Conservation (phyloP, 495 filamentous ascomycete species). For the Aspergillus avenaceus region DNA sequence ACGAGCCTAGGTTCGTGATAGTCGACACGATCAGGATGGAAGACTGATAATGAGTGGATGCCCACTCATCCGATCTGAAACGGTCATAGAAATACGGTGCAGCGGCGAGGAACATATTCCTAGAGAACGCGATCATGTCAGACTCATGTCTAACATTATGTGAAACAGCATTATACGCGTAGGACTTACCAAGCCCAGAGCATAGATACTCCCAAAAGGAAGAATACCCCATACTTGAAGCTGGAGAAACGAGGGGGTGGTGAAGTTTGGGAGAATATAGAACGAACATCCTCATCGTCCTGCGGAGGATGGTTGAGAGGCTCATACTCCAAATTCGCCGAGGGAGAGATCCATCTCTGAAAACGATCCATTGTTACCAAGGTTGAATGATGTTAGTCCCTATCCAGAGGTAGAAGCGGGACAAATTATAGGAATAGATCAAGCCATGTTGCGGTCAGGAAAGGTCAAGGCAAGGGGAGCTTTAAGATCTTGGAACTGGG, state of each 20-base stretch:
- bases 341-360: slow-evolving; percentile 43
- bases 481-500: background rate
- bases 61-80: slow-evolving; percentile 65
- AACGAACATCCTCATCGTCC: slow-evolving; percentile 20
- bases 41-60: slow-evolving; percentile 77
- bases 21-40: slow-evolving; percentile 84
- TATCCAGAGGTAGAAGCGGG: background rate
- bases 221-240: slow-evolving; percentile 80
- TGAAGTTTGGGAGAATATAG: background rate
- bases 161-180: background rate
- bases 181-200: slow-evolving; percentile 86
- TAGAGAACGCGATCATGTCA: slow-evolving; percentile 25
- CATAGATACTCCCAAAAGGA: slow-evolving; percentile 87
- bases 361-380: slow-evolving; percentile 41
- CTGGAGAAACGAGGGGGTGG: slow-evolving; percentile 56
- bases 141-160: background rate
- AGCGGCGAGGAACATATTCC: slow-evolving; percentile 98
- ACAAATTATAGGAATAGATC: background rate
- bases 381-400: background rate
- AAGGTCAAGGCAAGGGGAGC: background rate
- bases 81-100: slow-evolving; percentile 88
- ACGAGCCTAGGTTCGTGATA: slow-evolving; percentile 69
- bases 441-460: slow-evolving; percentile 6
- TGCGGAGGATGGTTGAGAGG: slow-evolving; percentile 45
- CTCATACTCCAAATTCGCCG: slow-evolving; percentile 55